Evolutionary conservation across 1,139 yeast species (phyloP), one percentile per base, ranked within the genome.

Genomic region (Candida tetrigidarum): DNA sequence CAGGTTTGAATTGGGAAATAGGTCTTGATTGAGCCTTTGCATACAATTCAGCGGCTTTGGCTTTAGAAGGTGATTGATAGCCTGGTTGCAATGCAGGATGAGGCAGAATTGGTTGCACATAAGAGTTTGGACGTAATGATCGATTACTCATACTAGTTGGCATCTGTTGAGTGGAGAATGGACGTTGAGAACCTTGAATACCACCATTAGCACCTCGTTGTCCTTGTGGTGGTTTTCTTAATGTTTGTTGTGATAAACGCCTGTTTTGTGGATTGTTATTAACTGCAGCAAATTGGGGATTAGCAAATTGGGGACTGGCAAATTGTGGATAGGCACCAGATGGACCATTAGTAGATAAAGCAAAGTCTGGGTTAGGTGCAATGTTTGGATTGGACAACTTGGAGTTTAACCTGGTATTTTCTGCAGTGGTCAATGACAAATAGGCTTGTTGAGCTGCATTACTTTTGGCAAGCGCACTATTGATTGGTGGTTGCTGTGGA

Each of bases 381-480:
- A 38, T 26, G 16, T 34, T 38, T 11, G 50, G 37, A 38, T 44
- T 44, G 7, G 53, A 73, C 39, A 81, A 60, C 59, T 81, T 78
- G 1, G 91, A 85, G 61, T 86, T 86, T 46, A 84, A 58, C 48
- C 91, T 73, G 0, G 95, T 86, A 60, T 86, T 86, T 58, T 86
- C 91, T 1, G 92, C 91, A 0, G 95, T 86, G 1, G 91, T 77
- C 44, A 84, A 64, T 0, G 89, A 82, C 40, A 84, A 61, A 54
- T 85, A 84, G 0, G 86, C 91, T 50, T 77, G 79, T 40, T 70
- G 77, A 0, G 86, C 86, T 3, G 85, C 77, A 47, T 63, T 67
- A 30, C 49, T 44, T 52, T 56, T 43, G 41, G 37, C 40, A 23
- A 42, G 36, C 19, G 47, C 43, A 15, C 18, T 22, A 9, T 46